phyloP scores from a whole-genome alignment of 805 yeast genomes.

The Scheffersomyces amazonensis region DNA sequence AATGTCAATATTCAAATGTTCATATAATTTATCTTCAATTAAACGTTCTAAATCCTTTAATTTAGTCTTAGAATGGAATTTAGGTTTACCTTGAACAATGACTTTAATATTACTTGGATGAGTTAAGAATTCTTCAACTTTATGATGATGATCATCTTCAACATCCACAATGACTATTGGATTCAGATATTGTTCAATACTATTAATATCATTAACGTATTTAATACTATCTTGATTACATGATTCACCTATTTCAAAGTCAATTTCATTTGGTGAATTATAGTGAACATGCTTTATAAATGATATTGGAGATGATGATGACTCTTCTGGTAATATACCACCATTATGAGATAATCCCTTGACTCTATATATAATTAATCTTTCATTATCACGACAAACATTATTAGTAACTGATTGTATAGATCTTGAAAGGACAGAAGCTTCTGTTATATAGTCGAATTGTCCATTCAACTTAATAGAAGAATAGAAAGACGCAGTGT shows the following conservation, averaged over 20 bases:
- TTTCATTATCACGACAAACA: constrained; percentile 16
- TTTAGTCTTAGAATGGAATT: constrained; percentile 17
- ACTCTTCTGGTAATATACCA: background rate
- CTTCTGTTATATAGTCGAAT: constrained; percentile 20
- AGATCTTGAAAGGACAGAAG: constrained; percentile 14
- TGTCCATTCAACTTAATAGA: constrained; percentile 7
- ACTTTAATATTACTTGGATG: constrained; percentile 4
- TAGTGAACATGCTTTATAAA: constrained; percentile 19
- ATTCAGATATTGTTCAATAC: constrained; percentile 2
- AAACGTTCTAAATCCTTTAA: constrained; percentile 19
- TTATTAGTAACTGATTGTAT: constrained; percentile 14
- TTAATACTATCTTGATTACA: constrained; percentile 8
- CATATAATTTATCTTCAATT: constrained; percentile 17
- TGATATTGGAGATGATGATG: constrained; percentile 4
- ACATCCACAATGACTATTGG: constrained; percentile 20
- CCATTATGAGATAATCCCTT: constrained; percentile 10
- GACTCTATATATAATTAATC: constrained; percentile 25
- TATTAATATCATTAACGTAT: constrained; percentile 3
- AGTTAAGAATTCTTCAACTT: constrained; percentile 17
- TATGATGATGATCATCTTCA: constrained; percentile 16
- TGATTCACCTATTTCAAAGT: constrained; percentile 11
- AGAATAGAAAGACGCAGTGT: constrained; percentile 21
- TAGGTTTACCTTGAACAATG: constrained; percentile 30
- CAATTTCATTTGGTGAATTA: constrained; percentile 12
- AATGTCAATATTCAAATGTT: constrained; percentile 17